phyloP scores from a whole-genome alignment of 2,329 filamentous ascomycete genomes.

The Ilyonectria destructans region DNA sequence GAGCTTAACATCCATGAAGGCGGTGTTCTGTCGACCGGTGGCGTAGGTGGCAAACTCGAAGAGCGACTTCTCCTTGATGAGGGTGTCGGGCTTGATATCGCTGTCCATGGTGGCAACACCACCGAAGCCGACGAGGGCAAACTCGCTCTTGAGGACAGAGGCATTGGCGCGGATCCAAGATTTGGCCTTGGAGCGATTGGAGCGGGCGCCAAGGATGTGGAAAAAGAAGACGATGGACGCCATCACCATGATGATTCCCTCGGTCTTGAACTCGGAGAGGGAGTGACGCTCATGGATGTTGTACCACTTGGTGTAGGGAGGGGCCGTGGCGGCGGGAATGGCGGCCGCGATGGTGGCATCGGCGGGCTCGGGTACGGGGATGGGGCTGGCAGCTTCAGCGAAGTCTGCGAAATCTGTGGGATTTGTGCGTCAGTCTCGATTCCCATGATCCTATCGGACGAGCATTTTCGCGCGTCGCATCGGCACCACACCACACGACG shows the following conservation, averaged over 20 bases:
- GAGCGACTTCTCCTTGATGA: constrained; percentile 89
- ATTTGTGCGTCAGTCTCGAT: constrained; percentile 48
- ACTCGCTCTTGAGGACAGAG: constrained; percentile 83
- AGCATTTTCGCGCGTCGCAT: constrained; percentile 30
- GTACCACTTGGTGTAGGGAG: constrained; percentile 95
- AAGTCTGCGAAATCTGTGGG: constrained; percentile 92
- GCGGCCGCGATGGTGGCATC: constrained; percentile 64
- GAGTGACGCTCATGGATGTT: constrained; percentile 93
- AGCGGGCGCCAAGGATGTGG: constrained; percentile 85
- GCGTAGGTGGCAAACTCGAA: constrained; percentile 92
- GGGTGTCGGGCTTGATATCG: constrained; percentile 55
- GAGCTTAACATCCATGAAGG: constrained; percentile 90
- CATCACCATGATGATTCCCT: constrained; percentile 85
- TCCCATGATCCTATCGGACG: constrained; percentile 8
- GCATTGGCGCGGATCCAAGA: constrained; percentile 86
- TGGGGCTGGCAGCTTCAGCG: constrained; percentile 81
- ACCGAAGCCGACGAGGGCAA: constrained; percentile 87
- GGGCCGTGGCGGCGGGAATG: constrained; percentile 64
- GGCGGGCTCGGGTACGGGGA: constrained; percentile 65
- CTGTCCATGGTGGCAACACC: constrained; percentile 67
- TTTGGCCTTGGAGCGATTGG: constrained; percentile 86
- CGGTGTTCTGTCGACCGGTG: constrained; percentile 92
- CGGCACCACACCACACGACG: constrained; percentile 18
- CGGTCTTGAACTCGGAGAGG: constrained; percentile 87
- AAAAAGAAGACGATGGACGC: constrained; percentile 82